Evolutionary conservation across 495 filamentous ascomycete species (phyloP), one percentile per base, ranked within the genome.

Genomic region (Oleoguttula mirabilis): DNA sequence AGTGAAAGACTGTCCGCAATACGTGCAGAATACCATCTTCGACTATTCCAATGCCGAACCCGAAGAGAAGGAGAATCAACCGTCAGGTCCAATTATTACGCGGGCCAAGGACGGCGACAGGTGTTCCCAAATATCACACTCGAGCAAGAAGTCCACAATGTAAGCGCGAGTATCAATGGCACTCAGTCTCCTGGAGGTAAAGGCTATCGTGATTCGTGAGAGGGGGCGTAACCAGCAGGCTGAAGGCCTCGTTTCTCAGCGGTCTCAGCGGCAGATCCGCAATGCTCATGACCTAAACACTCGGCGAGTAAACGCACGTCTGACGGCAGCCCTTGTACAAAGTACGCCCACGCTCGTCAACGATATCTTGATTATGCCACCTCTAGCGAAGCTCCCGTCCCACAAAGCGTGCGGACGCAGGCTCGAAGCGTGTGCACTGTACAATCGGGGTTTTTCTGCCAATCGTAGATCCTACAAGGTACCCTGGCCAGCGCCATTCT

Each of bases 1-100:
- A 28, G 73, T 76, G 51, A 80, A 80, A 36, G 60, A 65, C 60
- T 73, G 74, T 20, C 76, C 75, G 42, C 76, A 80, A 46, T 76
- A 76, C 5, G 72, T 66, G 46, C 76, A 80, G 55, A 62, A 79
- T 17, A 76, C 62, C 65, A 70, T 71, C 5, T 46, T 57, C 47
- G n/a, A n/a, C n/a, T n/a, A n/a, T n/a, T n/a, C n/a, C n/a, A n/a
- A n/a, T n/a, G n/a, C n/a, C n/a, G n/a, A n/a, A n/a, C 22, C 16
- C 3, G 16, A 40, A 30, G 32, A 21, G 24, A 41, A 19, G 36
- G 17, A 21, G 41, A 12, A n/a, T 35, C 22, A 44, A 44, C 23
- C n/a, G 21, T 3, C 25, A 28, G 25, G 7, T 28, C 25, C 25
- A 2, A 28, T 35, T 15, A 7, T 32, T 7, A 21, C 22, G 10